Evolutionary conservation across 129 eudicot genomes (phyloP).

Genomic region (Oenanthe sinensis): DNA sequence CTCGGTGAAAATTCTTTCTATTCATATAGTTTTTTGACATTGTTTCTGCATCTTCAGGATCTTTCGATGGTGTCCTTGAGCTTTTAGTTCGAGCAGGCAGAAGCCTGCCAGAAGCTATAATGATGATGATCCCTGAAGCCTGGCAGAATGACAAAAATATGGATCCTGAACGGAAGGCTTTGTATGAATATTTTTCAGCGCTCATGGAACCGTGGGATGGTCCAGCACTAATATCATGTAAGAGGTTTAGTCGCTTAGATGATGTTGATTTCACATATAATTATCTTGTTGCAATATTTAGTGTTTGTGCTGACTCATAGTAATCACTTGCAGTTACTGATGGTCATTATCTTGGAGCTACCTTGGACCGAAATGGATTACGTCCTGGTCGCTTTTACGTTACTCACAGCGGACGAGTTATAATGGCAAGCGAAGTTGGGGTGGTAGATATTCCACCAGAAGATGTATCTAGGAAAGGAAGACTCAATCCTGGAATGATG

Average conservation of each 20-base stretch:
- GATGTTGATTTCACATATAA: not conserved
- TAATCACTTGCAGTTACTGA: conserved; percentile 75
- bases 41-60: conserved; percentile 35
- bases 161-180: conserved; percentile 84
- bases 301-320: conserved; percentile 24
- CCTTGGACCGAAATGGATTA: conserved; percentile 84
- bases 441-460: conserved; percentile 98
- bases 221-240: conserved; percentile 96
- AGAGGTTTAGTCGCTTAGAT: not conserved
- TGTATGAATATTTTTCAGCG: conserved; percentile 84
- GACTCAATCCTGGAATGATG: conserved; percentile 99
- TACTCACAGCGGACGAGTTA: conserved; percentile 89
- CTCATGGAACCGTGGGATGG: conserved; percentile 99
- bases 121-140: conserved; percentile 99
- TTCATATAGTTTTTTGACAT: not conserved
- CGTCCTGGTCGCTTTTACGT: conserved; percentile 94
- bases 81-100: conserved; percentile 92
- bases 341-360: conserved; percentile 98
- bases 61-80: conserved; percentile 96
- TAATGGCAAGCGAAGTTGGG: conserved; percentile 99
- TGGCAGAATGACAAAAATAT: conserved; percentile 98
- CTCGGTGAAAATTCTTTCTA: not conserved
- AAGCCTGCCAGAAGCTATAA: conserved; percentile 94
- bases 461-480: conserved; percentile 85
- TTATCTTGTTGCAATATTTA: not conserved